Conservation (phyloP, 2,329 filamentous ascomycete species). For the Scedosporium dehoogii region DNA sequence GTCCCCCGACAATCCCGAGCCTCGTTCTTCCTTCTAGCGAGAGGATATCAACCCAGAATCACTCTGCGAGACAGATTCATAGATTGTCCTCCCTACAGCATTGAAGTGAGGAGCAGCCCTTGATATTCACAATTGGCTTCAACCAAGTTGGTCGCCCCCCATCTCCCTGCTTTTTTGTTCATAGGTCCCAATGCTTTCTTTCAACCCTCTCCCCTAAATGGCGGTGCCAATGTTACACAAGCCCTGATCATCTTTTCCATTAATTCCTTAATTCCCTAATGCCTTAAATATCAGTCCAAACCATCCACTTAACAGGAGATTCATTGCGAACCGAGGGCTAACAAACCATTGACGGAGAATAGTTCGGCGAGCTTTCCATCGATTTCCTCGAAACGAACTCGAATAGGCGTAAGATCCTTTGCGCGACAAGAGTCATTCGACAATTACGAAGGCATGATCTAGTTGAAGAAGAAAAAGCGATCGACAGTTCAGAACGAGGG, state of each 20-base stretch:
- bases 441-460: background rate
- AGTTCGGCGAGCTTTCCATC: background rate
- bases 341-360: background rate
- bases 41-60: background rate
- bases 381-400: background rate
- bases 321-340: background rate
- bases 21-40: background rate
- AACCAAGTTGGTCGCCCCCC: background rate
- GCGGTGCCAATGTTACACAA: background rate
- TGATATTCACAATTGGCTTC: background rate
- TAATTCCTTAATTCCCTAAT: background rate
- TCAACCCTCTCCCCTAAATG: background rate
- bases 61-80: background rate
- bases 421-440: background rate
- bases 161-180: background rate
- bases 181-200: background rate
- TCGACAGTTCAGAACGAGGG: background rate
- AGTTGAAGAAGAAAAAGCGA: conserved; percentile 3
- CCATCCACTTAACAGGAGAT: background rate
- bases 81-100: background rate
- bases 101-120: background rate
- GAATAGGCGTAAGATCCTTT: background rate
- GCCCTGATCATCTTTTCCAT: background rate
- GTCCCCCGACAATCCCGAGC: background rate
- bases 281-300: background rate